phyloP scores from a whole-genome alignment of 805 yeast genomes.

The Candida glaebosa region DNA sequence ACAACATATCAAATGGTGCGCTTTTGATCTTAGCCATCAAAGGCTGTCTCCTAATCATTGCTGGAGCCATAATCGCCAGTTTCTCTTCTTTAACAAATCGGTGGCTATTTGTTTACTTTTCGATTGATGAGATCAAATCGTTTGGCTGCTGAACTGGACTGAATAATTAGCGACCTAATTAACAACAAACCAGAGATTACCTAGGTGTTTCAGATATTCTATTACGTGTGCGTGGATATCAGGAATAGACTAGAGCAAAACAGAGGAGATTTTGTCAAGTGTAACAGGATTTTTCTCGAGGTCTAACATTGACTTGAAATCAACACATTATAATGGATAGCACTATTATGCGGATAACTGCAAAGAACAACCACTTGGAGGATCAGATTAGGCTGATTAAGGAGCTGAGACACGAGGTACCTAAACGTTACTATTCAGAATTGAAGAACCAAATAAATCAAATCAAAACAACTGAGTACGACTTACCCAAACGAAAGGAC shows the following conservation, averaged over 20 bases:
- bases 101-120: neutral
- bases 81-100: no score
- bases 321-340: no score
- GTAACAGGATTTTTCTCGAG: no score
- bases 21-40: slow-evolving; percentile 26
- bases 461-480: slow-evolving; percentile 1
- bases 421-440: neutral
- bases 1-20: slow-evolving; percentile 36
- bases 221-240: no score
- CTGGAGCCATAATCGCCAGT: slow-evolving; percentile 4
- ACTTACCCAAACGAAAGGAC: slow-evolving; percentile 1
- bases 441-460: neutral
- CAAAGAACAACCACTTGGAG: slow-evolving; percentile 8
- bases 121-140: neutral
- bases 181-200: no score
- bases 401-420: neutral
- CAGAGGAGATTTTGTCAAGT: no score
- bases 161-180: no score
- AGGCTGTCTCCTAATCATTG: slow-evolving; percentile 23
- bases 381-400: slow-evolving; percentile 9
- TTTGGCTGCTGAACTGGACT: neutral
- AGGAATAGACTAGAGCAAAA: no score
- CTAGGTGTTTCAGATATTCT: no score
- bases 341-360: slow-evolving; percentile 8
- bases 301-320: no score